phyloP scores from a whole-genome alignment of 2,329 filamentous ascomycete genomes.

The Penicillium decumbens region DNA sequence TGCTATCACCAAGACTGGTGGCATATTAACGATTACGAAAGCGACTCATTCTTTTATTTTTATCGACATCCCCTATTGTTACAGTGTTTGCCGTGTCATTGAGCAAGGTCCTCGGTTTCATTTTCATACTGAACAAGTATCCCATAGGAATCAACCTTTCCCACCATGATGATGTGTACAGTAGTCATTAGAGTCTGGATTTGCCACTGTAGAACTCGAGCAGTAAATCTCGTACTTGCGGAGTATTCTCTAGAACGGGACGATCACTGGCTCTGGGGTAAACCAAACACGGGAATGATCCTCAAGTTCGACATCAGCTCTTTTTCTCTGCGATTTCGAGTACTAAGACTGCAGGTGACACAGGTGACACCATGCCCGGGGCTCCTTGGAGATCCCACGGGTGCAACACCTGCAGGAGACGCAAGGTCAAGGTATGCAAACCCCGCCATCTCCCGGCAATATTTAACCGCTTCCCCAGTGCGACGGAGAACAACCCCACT shows the following conservation, averaged over 20 bases:
- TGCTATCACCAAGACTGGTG: not conserved
- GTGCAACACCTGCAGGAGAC: conserved; percentile 13
- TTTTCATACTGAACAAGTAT: not conserved
- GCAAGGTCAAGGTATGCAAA: conserved; percentile 14
- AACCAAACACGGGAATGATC: not conserved
- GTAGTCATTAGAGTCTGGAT: no score
- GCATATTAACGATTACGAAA: conserved; percentile 6
- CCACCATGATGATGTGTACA: no score
- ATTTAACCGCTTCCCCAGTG: conserved; percentile 4
- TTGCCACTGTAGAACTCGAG: no score
- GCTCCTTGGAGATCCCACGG: conserved; percentile 14
- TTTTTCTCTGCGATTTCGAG: not conserved
- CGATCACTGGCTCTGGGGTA: not conserved
- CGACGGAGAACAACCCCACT: conserved; percentile 14
- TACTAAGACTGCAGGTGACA: not conserved
- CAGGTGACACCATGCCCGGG: conserved; percentile 6
- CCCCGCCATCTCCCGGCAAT: not conserved
- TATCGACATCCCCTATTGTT: not conserved
- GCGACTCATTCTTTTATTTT: not conserved
- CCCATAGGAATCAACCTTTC: not conserved
- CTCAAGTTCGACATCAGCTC: not conserved
- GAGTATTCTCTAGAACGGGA: not conserved
- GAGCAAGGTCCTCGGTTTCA: no score
- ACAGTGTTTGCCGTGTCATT: not conserved
- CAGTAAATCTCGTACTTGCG: not conserved